A percentile compares a stretch with the other conserved stretches of the same genome.
Evolutionary conservation across 2,329 filamentous ascomycete genomes (phyloP).

Genomic region (Ascochyta rabiei): DNA sequence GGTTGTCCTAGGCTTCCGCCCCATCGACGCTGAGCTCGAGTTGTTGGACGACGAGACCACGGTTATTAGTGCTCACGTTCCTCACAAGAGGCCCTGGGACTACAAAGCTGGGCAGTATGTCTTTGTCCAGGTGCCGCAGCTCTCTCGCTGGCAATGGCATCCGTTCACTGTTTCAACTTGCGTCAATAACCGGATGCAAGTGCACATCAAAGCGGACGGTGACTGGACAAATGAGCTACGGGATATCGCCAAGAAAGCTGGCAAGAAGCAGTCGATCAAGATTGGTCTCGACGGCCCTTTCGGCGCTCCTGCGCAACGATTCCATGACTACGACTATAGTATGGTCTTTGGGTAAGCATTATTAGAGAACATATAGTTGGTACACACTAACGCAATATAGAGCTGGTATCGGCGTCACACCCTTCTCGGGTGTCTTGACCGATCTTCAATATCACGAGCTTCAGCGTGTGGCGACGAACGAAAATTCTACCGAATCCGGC

Average conservation of each 20-base stretch:
- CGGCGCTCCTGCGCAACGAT: conserved; percentile 63
- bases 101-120: conserved; percentile 65
- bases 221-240: conserved; percentile 61
- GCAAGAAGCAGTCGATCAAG: conserved; percentile 49
- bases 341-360: conserved; percentile 56
- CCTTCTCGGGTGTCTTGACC: conserved; percentile 62
- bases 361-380: background rate
- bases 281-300: conserved; percentile 64
- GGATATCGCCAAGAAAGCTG: conserved; percentile 48
- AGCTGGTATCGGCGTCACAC: conserved; percentile 64
- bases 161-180: conserved; percentile 65
- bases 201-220: conserved; percentile 65
- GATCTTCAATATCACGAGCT: conserved; percentile 59
- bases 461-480: conserved; percentile 29
- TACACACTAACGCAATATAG: conserved; percentile 28
- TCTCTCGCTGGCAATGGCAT: conserved; percentile 65
- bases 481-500: conserved; percentile 17
- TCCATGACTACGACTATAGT: conserved; percentile 63
- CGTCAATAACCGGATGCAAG: conserved; percentile 57
- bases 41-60: conserved; percentile 62
- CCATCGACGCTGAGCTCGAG: conserved; percentile 56
- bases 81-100: conserved; percentile 56
- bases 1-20: conserved; percentile 55
- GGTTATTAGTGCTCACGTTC: conserved; percentile 57
- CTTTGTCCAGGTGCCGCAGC: conserved; percentile 60